Base-by-base conservation (phyloP, 2,329 filamentous ascomycete genomes). In the Rasamsonia emersonii region DNA sequence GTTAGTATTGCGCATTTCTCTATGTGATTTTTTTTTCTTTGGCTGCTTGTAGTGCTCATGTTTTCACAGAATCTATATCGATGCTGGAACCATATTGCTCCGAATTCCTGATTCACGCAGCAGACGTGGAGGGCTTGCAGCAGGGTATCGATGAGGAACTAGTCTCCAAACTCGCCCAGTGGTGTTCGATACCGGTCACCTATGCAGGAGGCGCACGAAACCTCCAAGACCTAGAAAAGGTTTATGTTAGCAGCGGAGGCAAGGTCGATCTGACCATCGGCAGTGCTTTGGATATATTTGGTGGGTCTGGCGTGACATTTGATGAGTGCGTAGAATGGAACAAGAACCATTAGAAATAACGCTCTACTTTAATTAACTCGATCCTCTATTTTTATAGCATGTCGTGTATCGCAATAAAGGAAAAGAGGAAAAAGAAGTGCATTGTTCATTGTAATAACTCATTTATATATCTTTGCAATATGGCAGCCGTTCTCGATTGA, bases 31-130 rank as follows among this genome's bases (percentile, higher is more conserved):
- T 15, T 5, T 18, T 10, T 32, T 19, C 28, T 32, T 28, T n/a
- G 10, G 20, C 11, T 19, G 18, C 2, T 17, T n/a, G n/a, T n/a
- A n/a, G 18, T n/a, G 16, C 15, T 7, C 24, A 23, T 23, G 20
- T 23, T 23, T 11, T 23, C 4, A 13, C 50, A 93, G 89, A 83
- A 43, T 83, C 82, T 4, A 93, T 96, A 50, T 68, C 71, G 35
- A 65, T 75, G 24, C 73, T 96, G 15, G 85, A 94, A 51, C 86
- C 86, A 4, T 91, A 91, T 61, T 96, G 91, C 65, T 86, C 83
- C 40, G 91, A 98, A 58, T 96, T 98, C 53, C 73, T 98, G 33
- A 91, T 98, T 52, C 91, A 98, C 56, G 91, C 91, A 10, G 91
- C 91, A 24, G 91, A 98, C 58, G 91, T 94, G 42, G 91, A 98